phyloP scores from a whole-genome alignment of 495 filamentous ascomycete genomes.

The Platismatia glauca region DNA sequence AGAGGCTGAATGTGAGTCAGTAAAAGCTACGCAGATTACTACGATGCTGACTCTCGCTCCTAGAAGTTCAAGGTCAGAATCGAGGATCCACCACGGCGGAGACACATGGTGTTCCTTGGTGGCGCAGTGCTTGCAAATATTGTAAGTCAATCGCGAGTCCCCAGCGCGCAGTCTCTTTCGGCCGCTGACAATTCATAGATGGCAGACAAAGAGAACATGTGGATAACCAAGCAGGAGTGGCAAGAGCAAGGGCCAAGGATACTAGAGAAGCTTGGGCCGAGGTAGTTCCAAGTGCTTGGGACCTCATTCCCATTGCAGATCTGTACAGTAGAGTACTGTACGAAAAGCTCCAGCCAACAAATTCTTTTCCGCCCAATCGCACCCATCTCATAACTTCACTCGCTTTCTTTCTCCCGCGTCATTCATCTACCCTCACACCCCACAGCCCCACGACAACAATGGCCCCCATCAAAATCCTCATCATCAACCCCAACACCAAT shows the following conservation, averaged over 20 bases:
- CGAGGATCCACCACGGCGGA: conserved; percentile 88
- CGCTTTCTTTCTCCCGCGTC: conserved; percentile 15
- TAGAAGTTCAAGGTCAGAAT: conserved; percentile 99
- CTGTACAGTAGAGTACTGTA: conserved; percentile 6
- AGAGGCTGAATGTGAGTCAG: conserved; percentile 63
- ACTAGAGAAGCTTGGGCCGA: conserved; percentile 83
- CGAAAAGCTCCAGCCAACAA: neutral
- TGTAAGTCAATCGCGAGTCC: conserved; percentile 35
- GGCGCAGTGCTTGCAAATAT: conserved; percentile 96
- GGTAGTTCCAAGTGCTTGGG: conserved; percentile 32
- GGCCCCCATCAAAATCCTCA: conserved; percentile 48
- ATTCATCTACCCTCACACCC: conserved; percentile 3
- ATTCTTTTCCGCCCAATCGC: neutral
- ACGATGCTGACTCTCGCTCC: neutral
- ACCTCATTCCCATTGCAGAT: neutral
- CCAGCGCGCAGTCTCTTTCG: neutral
- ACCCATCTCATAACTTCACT: conserved; percentile 2
- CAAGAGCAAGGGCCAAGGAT: conserved; percentile 80
- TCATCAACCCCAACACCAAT: too few relatives aligned
- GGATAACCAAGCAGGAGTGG: conserved; percentile 96
- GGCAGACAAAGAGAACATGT: conserved; percentile 97
- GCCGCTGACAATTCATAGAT: conserved; percentile 43
- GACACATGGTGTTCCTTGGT: conserved; percentile 98
- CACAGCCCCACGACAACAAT: too few relatives aligned
- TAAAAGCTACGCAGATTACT: neutral